Base-by-base conservation (phyloP, 352 stramenopile genomes). In the Phytophthora pisi region DNA sequence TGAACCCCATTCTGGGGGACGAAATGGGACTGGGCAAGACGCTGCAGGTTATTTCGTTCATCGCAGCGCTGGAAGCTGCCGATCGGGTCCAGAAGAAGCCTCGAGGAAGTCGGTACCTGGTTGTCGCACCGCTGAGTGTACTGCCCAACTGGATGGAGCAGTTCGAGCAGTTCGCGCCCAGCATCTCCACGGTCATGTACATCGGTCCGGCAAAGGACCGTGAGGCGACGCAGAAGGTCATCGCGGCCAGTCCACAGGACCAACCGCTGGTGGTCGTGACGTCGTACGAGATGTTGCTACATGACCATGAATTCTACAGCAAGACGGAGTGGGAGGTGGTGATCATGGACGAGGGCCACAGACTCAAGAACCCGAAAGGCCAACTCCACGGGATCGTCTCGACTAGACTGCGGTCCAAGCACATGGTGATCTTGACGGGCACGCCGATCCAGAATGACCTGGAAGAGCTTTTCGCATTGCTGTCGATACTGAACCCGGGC, bases 401-500 rank as follows among this genome's bases (percentile, higher is more conserved):
- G 30, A 81, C 74, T 5, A 78, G 52, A 46, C 61, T 85, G 2
- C 72, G 52, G 10, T 64, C 75, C 6, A 66, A 61, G 18, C 74
- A 72, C 66, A 93, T 78, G 77, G 74, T 72, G 68, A 81, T 94
- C 70, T 63, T 89, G 15, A 96, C 73, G n/a, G 91, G 91, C 8
- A 97, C 90, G 13, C 90, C 91, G 4, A 88, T 97, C 54, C 89
- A 97, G 53, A 97, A 97, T 54, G 81, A 86, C 28, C 60, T 97
- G 13, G 58, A 90, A 13, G 91, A 97, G 57, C 75, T 97, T 4
- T 93, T 90, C 61, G 84, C 86, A 6, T 71, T 96, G 51, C 61
- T 95, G 28, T 82, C 85, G 18, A 68, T 94, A 38, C 66, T 94
- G 36, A 96, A 99, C 63, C 94, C 93, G 11, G 52, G 90, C 76